Evolutionary conservation across 2,329 filamentous ascomycete species (phyloP).

Genomic region (Fusarium heterosporum): DNA sequence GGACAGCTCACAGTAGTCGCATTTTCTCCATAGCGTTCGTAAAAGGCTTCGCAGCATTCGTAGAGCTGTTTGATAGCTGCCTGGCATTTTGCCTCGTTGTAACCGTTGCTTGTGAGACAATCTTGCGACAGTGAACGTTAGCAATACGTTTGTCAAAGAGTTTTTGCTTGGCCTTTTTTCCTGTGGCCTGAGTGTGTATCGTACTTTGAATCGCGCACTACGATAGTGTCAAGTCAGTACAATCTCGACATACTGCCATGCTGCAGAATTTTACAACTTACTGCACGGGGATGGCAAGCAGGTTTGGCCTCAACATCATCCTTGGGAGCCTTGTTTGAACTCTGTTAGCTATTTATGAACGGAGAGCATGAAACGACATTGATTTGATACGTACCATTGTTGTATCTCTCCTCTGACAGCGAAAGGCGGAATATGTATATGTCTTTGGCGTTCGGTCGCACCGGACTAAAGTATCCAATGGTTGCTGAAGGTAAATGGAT

Average conservation of each 20-base stretch:
- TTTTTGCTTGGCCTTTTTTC: background rate
- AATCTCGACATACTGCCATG: background rate
- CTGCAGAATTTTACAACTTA: constrained; percentile 58
- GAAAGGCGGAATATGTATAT: background rate
- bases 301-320: constrained; percentile 79
- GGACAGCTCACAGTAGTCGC: constrained; percentile 87
- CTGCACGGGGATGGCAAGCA: constrained; percentile 86
- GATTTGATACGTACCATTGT: constrained; percentile 22
- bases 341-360: constrained; percentile 12
- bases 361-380: too few relatives aligned
- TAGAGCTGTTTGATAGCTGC: constrained; percentile 85
- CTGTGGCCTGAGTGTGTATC: background rate
- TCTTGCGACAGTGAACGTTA: constrained; percentile 61
- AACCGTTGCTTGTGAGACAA: constrained; percentile 86
- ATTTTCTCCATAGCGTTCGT: constrained; percentile 79
- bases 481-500: background rate
- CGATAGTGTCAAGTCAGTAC: constrained; percentile 10
- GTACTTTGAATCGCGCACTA: constrained; percentile 92
- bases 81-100: constrained; percentile 86
- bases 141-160: background rate
- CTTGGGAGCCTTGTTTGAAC: constrained; percentile 58
- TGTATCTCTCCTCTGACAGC: background rate
- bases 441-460: background rate
- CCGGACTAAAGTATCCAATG: background rate
- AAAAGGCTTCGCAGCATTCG: constrained; percentile 92